Conservation (phyloP, 345 rosid genomes). For the Bruguiera parviflora region DNA sequence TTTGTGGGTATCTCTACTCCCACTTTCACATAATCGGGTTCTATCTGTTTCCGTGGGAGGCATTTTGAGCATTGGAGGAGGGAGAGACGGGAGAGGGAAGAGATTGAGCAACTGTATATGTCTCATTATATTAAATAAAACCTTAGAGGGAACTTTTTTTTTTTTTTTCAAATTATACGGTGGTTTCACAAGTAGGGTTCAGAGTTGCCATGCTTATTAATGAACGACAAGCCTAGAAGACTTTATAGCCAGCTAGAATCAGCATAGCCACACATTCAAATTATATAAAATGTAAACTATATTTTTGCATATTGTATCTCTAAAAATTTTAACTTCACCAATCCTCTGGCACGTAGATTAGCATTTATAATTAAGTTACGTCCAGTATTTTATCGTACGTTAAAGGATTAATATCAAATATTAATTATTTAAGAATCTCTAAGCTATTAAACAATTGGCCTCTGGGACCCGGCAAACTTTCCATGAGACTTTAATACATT, state of each 20-base stretch:
- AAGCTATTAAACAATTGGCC: too few species aligned
- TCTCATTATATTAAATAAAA: slow-evolving; percentile 2
- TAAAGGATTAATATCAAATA: too few species aligned
- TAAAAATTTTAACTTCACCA: too few species aligned
- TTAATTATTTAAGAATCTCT: too few species aligned
- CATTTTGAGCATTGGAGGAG: not conserved
- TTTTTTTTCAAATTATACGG: not conserved
- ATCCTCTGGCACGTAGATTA: too few species aligned
- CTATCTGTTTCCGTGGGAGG: not conserved
- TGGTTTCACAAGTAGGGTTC: not conserved
- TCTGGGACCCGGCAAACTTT: too few species aligned
- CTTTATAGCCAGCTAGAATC: not conserved
- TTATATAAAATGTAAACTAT: not conserved
- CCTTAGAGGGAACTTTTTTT: not conserved
- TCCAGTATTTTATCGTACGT: too few species aligned
- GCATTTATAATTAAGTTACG: too few species aligned
- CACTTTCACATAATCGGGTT: not conserved
- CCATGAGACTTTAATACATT: too few species aligned
- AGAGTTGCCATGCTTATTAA: not conserved
- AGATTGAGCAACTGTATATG: not conserved
- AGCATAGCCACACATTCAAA: not conserved
- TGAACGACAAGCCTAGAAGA: too few species aligned
- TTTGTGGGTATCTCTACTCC: not conserved
- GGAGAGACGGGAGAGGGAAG: not conserved
- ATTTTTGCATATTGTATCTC: too few species aligned